These are phyloP conservation scores for Secale cereale DNA, from an alignment of 176 grass and related monocot genomes.

Conservation along the genomic window DNA sequence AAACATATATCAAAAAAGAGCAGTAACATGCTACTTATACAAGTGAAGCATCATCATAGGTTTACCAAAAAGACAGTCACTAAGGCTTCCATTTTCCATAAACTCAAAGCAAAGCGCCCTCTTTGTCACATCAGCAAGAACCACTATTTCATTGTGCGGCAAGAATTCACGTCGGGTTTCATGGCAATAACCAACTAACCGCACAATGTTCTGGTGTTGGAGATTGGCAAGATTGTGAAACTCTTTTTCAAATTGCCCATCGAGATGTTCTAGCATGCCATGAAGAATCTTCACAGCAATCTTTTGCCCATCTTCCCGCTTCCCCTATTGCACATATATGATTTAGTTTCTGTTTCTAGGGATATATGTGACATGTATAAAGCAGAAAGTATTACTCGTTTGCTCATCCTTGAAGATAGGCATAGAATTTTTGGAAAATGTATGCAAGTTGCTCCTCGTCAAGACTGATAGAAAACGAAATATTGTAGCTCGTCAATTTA, in stretches of 20 bases:
- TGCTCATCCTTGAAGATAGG: neutral
- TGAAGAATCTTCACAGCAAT: neutral
- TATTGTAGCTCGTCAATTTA: no score
- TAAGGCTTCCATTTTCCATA: neutral
- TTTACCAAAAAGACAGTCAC: no score
- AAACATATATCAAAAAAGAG: neutral
- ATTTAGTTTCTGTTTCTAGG: no score
- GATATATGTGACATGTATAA: no score
- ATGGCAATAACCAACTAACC: neutral
- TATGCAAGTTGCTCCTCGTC: neutral
- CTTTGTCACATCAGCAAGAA: neutral
- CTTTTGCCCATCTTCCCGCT: neutral
- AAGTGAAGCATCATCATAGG: no score
- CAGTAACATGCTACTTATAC: neutral
- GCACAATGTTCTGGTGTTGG: neutral
- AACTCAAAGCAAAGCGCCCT: neutral
- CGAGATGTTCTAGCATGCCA: neutral
- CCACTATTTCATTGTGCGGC: neutral
- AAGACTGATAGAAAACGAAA: neutral
- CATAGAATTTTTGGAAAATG: neutral
- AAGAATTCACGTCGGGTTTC: neutral
- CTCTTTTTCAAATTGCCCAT: neutral
- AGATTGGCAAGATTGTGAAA: neutral
- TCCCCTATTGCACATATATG: neutral
- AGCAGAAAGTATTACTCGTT: no score